A percentile compares a stretch with the other conserved stretches of the same genome.
These are phyloP conservation scores for Pichia ethanolica DNA, from an alignment of 805 yeast species.

Conservation along the genomic window DNA sequence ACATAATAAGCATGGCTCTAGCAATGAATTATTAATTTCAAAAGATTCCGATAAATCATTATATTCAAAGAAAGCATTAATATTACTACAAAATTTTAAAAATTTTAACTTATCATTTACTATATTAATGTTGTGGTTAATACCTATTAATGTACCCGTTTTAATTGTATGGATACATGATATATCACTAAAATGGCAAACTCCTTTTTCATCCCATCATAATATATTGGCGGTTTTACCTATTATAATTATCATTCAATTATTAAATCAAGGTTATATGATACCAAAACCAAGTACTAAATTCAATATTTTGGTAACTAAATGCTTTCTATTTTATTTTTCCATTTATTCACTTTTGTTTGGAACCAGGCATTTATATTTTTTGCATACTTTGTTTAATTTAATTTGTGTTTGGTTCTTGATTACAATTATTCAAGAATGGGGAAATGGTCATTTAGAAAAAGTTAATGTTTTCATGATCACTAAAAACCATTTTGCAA, in stretches of 20 bases:
- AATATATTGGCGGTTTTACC: conserved; percentile 74
- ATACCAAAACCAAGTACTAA: conserved; percentile 32
- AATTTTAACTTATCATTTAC: conserved; percentile 60
- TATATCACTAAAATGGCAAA: conserved; percentile 66
- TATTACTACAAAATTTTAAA: conserved; percentile 26
- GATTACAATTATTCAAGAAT: conserved; percentile 18
- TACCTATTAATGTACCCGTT: conserved; percentile 74
- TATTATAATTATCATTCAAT: conserved; percentile 50
- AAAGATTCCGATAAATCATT: not conserved
- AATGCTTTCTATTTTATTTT: conserved; percentile 40
- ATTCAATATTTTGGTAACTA: conserved; percentile 28
- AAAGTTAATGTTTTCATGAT: not conserved
- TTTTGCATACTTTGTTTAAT: conserved; percentile 75
- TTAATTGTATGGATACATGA: conserved; percentile 78
- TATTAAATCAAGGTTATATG: conserved; percentile 40
- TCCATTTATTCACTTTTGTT: conserved; percentile 57
- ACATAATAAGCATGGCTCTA: no score
- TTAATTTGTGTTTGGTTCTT: conserved; percentile 49
- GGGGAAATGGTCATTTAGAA: conserved; percentile 13
- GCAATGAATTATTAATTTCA: not conserved
- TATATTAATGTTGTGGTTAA: conserved; percentile 64
- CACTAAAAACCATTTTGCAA: conserved; percentile 1
- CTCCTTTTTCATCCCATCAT: conserved; percentile 84
- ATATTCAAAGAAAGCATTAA: not conserved
- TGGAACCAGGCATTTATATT: conserved; percentile 77